These are phyloP conservation scores for Entomophthora muscae DNA, from an alignment of 371 early-diverging fungal species.

Conservation along the genomic window DNA sequence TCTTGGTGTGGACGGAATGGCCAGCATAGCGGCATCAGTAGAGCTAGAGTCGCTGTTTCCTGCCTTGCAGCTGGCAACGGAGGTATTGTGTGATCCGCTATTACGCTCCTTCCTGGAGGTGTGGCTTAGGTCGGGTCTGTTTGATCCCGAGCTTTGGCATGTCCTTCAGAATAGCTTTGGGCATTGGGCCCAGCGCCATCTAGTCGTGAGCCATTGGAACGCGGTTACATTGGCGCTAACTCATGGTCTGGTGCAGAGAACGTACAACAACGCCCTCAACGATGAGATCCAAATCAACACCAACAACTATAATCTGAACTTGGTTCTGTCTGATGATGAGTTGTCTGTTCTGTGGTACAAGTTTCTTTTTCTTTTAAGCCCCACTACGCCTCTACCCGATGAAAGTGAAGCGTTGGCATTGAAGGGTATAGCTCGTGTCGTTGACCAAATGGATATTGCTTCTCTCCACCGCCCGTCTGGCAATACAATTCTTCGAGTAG, in stretches of 20 bases:
- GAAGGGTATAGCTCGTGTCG: neutral
- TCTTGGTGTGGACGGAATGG: neutral
- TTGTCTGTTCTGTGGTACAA: neutral
- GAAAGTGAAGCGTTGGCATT: neutral
- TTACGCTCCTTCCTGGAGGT: neutral
- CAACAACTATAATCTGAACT: neutral
- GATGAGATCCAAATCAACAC: neutral
- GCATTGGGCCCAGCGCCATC: slow-evolving; percentile 27
- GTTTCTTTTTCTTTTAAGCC: neutral
- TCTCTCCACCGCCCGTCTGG: slow-evolving; percentile 29
- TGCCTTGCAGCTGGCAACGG: neutral
- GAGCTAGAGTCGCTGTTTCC: neutral
- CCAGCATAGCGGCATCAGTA: too few relatives aligned
- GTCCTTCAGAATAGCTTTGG: slow-evolving; percentile 14
- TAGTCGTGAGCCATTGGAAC: slow-evolving; percentile 25
- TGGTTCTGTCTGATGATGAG: neutral
- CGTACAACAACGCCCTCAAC: neutral
- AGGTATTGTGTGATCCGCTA: neutral
- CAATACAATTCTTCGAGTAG: slow-evolving; percentile 59
- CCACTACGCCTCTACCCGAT: neutral
- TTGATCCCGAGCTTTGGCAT: slow-evolving; percentile 5
- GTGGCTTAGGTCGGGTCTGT: neutral
- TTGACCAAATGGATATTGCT: neutral
- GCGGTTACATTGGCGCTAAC: slow-evolving; percentile 17
- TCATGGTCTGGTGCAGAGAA: neutral